Conservation (phyloP, 768 basidiomycete genomes). For the Lyophyllum semitale region DNA sequence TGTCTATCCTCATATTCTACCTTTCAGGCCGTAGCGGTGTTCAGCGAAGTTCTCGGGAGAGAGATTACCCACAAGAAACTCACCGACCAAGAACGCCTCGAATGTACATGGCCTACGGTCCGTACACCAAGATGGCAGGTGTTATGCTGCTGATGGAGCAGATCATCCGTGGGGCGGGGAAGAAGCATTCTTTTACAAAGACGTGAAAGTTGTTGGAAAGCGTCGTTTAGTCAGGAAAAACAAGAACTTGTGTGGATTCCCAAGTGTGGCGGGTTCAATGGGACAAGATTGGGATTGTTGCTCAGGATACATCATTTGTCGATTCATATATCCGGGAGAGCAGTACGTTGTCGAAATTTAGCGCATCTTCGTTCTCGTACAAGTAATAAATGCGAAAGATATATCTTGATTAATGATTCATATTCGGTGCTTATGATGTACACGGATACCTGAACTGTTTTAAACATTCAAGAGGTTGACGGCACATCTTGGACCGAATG, state of each 20-base stretch:
- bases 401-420: too few species aligned
- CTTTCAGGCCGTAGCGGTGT: conserved; percentile 21
- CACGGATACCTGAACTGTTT: too few species aligned
- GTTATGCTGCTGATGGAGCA: conserved; percentile 18
- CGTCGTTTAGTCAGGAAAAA: conserved; percentile 6
- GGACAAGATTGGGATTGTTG: too few species aligned
- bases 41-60: conserved; percentile 27
- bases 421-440: too few species aligned
- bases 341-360: too few species aligned
- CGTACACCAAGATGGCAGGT: conserved; percentile 18
- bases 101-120: conserved; percentile 17
- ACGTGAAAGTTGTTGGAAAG: conserved; percentile 25
- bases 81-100: conserved; percentile 17
- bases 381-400: too few species aligned
- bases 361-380: too few species aligned
- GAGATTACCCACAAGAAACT: conserved; percentile 27
- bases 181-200: conserved; percentile 18
- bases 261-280: conserved; percentile 9
- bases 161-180: conserved; percentile 21
- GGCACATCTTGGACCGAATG: too few species aligned
- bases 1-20: not conserved
- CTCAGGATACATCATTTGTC: too few species aligned
- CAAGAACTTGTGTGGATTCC: not conserved
- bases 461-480: too few species aligned
- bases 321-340: too few species aligned